Percentiles rank a stretch among this genome's conserved stretches.
Conservation (phyloP, 2,329 filamentous ascomycete species). For the Hymenoscyphus linearis region DNA sequence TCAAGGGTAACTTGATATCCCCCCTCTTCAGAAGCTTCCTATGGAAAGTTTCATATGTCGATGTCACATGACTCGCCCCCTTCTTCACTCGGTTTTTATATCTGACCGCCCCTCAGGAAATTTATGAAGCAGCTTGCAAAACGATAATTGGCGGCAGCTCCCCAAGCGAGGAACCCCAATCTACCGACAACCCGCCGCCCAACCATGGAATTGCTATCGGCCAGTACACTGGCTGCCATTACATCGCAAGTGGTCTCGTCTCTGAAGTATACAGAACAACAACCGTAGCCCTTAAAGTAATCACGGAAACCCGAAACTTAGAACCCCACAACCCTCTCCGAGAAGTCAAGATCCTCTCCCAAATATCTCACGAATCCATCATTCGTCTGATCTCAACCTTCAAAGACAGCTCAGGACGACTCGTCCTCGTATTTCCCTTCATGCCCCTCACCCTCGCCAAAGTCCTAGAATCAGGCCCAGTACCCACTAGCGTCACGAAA, state of each 20-base stretch:
- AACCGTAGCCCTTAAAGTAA: conserved; percentile 75
- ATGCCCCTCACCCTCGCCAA: conserved; percentile 66
- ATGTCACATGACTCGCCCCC: not conserved
- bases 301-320: conserved; percentile 64
- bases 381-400: conserved; percentile 71
- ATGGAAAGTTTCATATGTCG: not conserved
- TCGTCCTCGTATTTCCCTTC: conserved; percentile 82
- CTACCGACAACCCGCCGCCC: conserved; percentile 13
- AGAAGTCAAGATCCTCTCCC: conserved; percentile 69
- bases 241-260: conserved; percentile 64
- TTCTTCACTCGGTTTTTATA: not conserved
- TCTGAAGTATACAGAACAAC: conserved; percentile 71
- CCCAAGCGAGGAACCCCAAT: conserved; percentile 5
- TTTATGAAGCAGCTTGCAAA: conserved; percentile 45
- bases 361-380: conserved; percentile 51
- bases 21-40: not conserved
- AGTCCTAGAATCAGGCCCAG: conserved; percentile 51
- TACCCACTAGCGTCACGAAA: conserved; percentile 30
- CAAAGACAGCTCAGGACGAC: conserved; percentile 60
- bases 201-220: conserved; percentile 46
- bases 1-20: conserved; percentile 46
- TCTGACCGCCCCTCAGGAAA: conserved; percentile 43
- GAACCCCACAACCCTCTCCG: conserved; percentile 78
- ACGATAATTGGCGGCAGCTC: conserved; percentile 34
- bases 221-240: conserved; percentile 46